Conservation (phyloP, 805 yeast genomes). For the Ogataea pini region DNA sequence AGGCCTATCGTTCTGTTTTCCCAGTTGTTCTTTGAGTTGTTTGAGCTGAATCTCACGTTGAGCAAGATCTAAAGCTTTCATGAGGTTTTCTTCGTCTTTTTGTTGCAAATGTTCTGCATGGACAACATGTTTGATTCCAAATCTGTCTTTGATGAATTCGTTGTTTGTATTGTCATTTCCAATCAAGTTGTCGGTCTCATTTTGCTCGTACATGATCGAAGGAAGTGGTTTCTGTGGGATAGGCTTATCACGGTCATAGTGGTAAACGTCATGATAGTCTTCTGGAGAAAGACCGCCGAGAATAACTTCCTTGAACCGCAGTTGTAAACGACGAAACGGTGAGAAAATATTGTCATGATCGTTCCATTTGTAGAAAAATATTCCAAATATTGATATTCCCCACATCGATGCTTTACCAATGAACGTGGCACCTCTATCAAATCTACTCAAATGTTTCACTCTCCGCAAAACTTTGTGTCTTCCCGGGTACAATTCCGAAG, state of each 20-base stretch:
- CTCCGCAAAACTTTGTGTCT: conserved; percentile 70
- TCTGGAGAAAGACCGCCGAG: conserved; percentile 55
- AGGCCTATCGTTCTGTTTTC: conserved; percentile 13
- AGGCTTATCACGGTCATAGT: conserved; percentile 41
- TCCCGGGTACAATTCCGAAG: conserved; percentile 73
- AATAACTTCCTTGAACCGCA: conserved; percentile 53
- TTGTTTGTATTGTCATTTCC: conserved; percentile 37
- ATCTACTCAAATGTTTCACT: conserved; percentile 51
- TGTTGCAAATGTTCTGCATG: conserved; percentile 74
- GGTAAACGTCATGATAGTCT: conserved; percentile 63
- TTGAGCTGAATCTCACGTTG: conserved; percentile 33
- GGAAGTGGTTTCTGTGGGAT: conserved; percentile 41
- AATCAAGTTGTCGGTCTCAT: conserved; percentile 33
- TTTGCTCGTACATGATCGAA: conserved; percentile 40
- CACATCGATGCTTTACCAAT: conserved; percentile 53
- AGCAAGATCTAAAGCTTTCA: conserved; percentile 48
- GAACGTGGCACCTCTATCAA: conserved; percentile 60
- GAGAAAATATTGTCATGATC: conserved; percentile 77
- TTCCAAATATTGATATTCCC: conserved; percentile 54
- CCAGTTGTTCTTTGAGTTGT: conserved; percentile 15
- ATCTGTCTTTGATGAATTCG: conserved; percentile 63
- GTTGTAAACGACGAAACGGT: conserved; percentile 61
- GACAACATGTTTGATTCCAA: conserved; percentile 60
- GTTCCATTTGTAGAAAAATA: conserved; percentile 82
- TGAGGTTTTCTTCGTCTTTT: conserved; percentile 59